Conservation (phyloP, 257 asterid species). For the Anisodus tanguticus region DNA sequence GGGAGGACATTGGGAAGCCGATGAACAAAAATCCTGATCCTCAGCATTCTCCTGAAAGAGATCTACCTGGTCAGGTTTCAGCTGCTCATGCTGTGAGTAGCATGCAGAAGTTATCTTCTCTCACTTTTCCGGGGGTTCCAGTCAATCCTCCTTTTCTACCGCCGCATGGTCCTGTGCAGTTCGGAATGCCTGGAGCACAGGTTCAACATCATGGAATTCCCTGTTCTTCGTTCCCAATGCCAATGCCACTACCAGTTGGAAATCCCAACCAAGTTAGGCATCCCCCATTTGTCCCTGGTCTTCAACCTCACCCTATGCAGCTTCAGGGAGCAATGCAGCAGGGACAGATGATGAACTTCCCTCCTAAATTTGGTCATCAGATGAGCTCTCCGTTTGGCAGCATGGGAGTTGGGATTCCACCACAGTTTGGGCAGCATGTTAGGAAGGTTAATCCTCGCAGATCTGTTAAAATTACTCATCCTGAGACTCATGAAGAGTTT, state of each 20-base stretch:
- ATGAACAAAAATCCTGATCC: conserved; percentile 29
- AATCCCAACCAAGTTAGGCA: conserved; percentile 27
- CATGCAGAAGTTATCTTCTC: conserved; percentile 30
- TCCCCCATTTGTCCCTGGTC: conserved; percentile 30
- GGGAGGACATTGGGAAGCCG: conserved; percentile 31
- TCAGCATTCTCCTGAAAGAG: conserved; percentile 30
- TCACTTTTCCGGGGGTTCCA: conserved; percentile 29
- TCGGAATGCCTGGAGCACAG: conserved; percentile 30
- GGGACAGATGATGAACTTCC: conserved; percentile 35
- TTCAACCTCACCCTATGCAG: conserved; percentile 35
- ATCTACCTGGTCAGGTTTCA: conserved; percentile 26
- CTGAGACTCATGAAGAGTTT: conserved; percentile 43
- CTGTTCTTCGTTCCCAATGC: conserved; percentile 31
- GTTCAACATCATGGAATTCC: conserved; percentile 33
- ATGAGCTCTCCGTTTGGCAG: conserved; percentile 36
- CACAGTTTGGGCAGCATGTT: conserved; percentile 24
- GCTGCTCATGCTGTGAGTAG: conserved; percentile 22
- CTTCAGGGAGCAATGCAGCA: conserved; percentile 35
- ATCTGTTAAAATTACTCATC: conserved; percentile 47
- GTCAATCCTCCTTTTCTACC: conserved; percentile 35
- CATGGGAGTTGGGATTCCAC: conserved; percentile 33
- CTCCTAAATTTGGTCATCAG: conserved; percentile 27
- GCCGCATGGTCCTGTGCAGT: conserved; percentile 25
- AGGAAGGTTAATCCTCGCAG: conserved; percentile 28
- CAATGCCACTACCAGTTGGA: conserved; percentile 35